Base-by-base conservation (phyloP, 2,329 filamentous ascomycete species). In the Zymoseptoria brevis region DNA sequence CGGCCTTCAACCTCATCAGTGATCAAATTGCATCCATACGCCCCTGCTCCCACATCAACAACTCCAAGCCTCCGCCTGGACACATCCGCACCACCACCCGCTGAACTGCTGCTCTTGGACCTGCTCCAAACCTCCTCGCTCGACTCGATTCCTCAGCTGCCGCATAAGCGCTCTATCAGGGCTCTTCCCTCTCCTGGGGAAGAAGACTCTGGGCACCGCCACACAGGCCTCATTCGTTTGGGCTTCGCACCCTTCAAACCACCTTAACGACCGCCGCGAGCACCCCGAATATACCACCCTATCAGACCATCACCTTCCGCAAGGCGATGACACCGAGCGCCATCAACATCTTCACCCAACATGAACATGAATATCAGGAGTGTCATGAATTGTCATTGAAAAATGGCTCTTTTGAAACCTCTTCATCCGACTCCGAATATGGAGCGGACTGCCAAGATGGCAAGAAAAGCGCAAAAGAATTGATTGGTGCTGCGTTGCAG, bases 171-270 rank as follows among this genome's bases (percentile, higher is more conserved):
- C 87, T 85, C 85, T 87, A 87, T 85, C 85, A 84, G 87, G 89
- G 88, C 92, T 96, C 93, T 97, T 97, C 93, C 92, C 96, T 93
- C 94, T 81, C 81, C 81, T 78, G 81, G 81, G 78, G 93, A 92
- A 94, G 94, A 93, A 95, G 94, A 94, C 90, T 96, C 91, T 89
- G 90, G 90, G 88, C 90, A 89, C 90, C 88, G 90, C 87, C 89
- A 74, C 71, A 72, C 62, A 68, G 61, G 66, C 63, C 61, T 63
- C 89, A 85, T 86, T 87, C 83, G 87, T 82, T 83, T 89, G 83
- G 90, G 87, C 87, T 88, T 90, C 83, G 89, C 90, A 82, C 88
- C 87, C 80, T 96, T 92, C 81, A 88, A 90, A 85, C 94, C 94
- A 78, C 94, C 94, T 76, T 97, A 97, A 91, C 80, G 87, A 75